phyloP scores from a whole-genome alignment of 306 rosid genomes.

The Vigna angularis region DNA sequence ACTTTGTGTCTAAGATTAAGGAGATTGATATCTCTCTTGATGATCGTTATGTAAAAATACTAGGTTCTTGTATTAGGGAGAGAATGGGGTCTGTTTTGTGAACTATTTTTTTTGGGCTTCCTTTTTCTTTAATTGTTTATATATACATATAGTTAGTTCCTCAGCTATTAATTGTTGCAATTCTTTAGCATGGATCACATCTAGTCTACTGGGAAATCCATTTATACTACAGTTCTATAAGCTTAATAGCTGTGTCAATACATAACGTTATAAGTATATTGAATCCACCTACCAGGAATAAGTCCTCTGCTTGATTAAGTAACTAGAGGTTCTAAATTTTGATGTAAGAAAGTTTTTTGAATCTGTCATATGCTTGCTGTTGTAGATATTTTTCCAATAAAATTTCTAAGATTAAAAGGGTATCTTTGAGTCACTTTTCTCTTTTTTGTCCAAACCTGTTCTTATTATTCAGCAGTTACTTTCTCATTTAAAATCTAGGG shows the following conservation, averaged over 20 bases:
- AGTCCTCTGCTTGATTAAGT: neutral
- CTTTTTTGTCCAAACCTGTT: neutral
- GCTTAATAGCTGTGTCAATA: constrained; percentile 27
- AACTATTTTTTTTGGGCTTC: constrained; percentile 24
- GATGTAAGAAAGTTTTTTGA: constrained; percentile 3
- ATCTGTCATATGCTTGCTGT: neutral
- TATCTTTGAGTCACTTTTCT: neutral
- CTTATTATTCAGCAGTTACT: neutral
- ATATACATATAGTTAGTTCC: neutral
- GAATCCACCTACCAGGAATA: constrained; percentile 18
- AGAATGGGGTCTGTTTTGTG: constrained; percentile 43
- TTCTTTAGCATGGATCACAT: constrained; percentile 1
- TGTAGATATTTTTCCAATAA: neutral
- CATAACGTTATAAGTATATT: neutral
- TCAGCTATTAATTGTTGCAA: constrained; percentile 35
- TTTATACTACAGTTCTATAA: constrained; percentile 33
- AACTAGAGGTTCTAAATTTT: neutral
- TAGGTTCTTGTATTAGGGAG: constrained; percentile 68
- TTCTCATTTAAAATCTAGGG: neutral
- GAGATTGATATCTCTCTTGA: constrained; percentile 64
- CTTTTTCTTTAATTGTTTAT: neutral
- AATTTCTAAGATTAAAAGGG: neutral
- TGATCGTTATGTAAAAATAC: constrained; percentile 61
- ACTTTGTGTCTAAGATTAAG: constrained; percentile 72
- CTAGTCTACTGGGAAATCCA: constrained; percentile 8